Conservation (phyloP, 371 early-diverging fungal species). For the Rhizomucor miehei region DNA sequence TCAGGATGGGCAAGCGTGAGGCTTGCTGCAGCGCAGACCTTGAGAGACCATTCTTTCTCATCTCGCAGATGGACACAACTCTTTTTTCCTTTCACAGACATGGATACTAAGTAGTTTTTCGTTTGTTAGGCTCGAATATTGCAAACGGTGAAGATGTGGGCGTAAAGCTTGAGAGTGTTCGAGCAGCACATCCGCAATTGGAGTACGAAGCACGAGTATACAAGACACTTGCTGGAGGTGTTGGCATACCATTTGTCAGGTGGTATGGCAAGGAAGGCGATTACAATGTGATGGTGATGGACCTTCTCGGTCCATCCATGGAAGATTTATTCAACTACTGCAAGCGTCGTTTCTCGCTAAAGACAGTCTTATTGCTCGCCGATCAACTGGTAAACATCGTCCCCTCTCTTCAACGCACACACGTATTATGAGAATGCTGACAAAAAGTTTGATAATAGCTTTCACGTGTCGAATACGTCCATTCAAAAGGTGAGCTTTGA, state of each 20-base stretch:
- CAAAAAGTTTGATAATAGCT: conserved; percentile 55
- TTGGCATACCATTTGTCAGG: conserved; percentile 95
- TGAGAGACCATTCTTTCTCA: too few relatives aligned
- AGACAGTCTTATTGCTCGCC: conserved; percentile 97
- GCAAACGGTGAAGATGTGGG: conserved; percentile 95
- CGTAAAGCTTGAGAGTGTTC: conserved; percentile 90
- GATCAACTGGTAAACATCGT: conserved; percentile 88
- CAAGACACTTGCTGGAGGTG: conserved; percentile 92
- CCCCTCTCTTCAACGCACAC: too few relatives aligned
- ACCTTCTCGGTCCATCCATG: conserved; percentile 97
- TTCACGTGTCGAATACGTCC: conserved; percentile 97
- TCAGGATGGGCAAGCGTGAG: not conserved
- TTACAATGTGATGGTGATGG: conserved; percentile 96
- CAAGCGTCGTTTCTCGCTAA: conserved; percentile 94
- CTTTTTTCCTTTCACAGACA: not conserved
- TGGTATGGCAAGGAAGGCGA: conserved; percentile 93
- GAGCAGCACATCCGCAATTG: conserved; percentile 94
- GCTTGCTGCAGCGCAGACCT: too few relatives aligned
- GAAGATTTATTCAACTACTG: conserved; percentile 99
- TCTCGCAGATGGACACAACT: not conserved
- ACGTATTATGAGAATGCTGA: not conserved
- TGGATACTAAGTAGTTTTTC: not conserved
- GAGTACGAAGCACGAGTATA: conserved; percentile 97
- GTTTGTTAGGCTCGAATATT: conserved; percentile 76
- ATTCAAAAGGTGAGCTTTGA: conserved; percentile 68